phyloP scores from a whole-genome alignment of 2,329 filamentous ascomycete genomes.

The Tolypocladium endophyticum region DNA sequence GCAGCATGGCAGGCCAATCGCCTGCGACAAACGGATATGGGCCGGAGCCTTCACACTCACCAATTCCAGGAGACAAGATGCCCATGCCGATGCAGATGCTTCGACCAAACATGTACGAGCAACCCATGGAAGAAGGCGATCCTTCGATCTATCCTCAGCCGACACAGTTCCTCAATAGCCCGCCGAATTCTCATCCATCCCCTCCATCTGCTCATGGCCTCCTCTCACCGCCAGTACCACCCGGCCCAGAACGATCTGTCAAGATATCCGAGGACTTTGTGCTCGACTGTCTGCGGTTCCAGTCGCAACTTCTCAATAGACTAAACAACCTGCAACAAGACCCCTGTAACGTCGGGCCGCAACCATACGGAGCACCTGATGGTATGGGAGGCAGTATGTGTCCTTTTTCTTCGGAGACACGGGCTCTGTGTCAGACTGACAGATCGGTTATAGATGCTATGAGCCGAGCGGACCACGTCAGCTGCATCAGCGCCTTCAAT shows the following conservation, averaged over 20 bases:
- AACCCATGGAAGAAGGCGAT: slow-evolving; percentile 3
- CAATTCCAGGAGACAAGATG: slow-evolving; percentile 3
- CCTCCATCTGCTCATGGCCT: slow-evolving; percentile 6
- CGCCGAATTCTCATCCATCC: slow-evolving; percentile 8
- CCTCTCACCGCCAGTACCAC: slow-evolving; percentile 8
- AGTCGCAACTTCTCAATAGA: slow-evolving; percentile 12
- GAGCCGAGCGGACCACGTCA: slow-evolving; percentile 5
- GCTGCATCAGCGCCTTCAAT: slow-evolving; percentile 6
- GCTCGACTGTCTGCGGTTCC: slow-evolving; percentile 14
- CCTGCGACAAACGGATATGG: background rate
- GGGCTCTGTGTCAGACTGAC: background rate
- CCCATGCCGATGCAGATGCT: slow-evolving; percentile 2
- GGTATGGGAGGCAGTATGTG: slow-evolving; percentile 1
- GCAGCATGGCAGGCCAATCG: background rate
- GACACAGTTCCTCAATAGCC: slow-evolving; percentile 8
- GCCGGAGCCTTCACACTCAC: slow-evolving; percentile 4
- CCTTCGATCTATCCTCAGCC: slow-evolving; percentile 6
- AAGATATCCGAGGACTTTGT: slow-evolving; percentile 11
- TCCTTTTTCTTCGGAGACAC: background rate
- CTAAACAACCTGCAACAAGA: slow-evolving; percentile 10
- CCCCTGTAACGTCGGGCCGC: slow-evolving; percentile 1
- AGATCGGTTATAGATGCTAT: slow-evolving; percentile 3
- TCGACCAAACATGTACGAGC: slow-evolving; percentile 7
- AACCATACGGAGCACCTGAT: background rate
- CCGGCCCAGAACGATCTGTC: slow-evolving; percentile 2